Evolutionary conservation across 768 basidiomycete genomes (phyloP), one percentile per base, ranked within the genome.

Genomic region (Tylopilus subfusipes): DNA sequence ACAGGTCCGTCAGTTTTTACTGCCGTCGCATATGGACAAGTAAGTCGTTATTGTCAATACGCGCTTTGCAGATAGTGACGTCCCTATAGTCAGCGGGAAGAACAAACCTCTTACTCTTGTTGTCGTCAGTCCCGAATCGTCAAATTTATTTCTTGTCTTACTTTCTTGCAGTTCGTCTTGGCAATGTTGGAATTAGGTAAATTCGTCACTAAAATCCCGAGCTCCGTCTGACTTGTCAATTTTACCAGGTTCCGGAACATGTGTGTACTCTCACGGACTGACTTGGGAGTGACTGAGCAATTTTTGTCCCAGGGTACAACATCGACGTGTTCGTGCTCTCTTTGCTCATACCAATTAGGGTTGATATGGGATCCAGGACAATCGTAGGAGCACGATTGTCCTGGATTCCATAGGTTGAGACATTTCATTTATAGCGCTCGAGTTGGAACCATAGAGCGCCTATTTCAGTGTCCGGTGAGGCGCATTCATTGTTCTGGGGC

Each of bases 1-100:
- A 48, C 19, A 19, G 2, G 9, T 16, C 29, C 9, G 42, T 36
- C 21, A 59, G 58, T 39, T 59, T 59, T 29, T 59, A 59, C 24
- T 56, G 48, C 36, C 22, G 7, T 42, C 58, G 58, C 14, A 52
- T 59, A 45, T 59, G 58, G 58, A 56, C 24, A 42, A 59, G 57
- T 58, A 16, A 42, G 58, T 38, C 14, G 9, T 46, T 16, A 18
- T 7, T 39, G 5, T 27, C 9, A 18, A 50, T 10, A 21, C 16
- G 18, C 1, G 12, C 33, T 14, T 48, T 1, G 1, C 31, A 11
- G 21, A 36, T 11, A 21, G 2, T 53, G 30, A 58, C 22, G 25
- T 30, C 18, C 31, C 12, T 1, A 24, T 38, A 61, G 59, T 61
- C 21, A 61, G 59, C 45, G 54, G 45, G 11, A 40, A 47, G 40